Conservation (phyloP, 2,329 filamentous ascomycete genomes). For the Davidsoniella eucalypti region DNA sequence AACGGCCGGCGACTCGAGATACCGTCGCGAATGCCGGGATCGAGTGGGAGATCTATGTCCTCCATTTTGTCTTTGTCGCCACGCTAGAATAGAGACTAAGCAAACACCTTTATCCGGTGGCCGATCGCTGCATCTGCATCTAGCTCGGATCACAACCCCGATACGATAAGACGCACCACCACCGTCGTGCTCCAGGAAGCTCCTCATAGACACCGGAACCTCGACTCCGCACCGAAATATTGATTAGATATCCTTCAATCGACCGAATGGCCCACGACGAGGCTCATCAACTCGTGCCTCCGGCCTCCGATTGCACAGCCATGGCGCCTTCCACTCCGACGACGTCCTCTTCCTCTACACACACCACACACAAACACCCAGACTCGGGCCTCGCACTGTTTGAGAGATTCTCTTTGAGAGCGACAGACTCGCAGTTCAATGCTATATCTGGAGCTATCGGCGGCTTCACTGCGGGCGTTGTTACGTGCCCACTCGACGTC, state of each 20-base stretch:
- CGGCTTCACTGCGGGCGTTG: conserved; percentile 81
- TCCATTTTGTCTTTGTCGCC: no score
- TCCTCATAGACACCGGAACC: no score
- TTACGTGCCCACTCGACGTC: conserved; percentile 93
- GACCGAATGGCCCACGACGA: conserved; percentile 13
- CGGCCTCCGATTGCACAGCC: conserved; percentile 10
- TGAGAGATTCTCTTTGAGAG: conserved; percentile 38
- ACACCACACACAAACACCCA: conserved; percentile 28
- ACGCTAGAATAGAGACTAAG: no score
- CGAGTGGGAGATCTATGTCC: no score
- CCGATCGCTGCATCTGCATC: background rate
- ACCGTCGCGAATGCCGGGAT: background rate
- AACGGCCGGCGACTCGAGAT: conserved; percentile 3
- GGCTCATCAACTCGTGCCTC: conserved; percentile 9
- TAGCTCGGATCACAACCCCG: background rate
- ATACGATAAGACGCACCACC: background rate
- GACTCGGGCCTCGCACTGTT: conserved; percentile 29
- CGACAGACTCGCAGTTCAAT: conserved; percentile 53
- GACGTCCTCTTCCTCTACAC: conserved; percentile 32
- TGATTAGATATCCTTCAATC: background rate
- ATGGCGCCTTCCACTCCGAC: conserved; percentile 6
- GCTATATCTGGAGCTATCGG: conserved; percentile 76
- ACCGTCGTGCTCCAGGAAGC: no score
- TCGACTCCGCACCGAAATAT: no score
- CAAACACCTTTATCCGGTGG: no score